phyloP scores from a whole-genome alignment of 2,329 filamentous ascomycete species.

The Neoarthrinium moseri region DNA sequence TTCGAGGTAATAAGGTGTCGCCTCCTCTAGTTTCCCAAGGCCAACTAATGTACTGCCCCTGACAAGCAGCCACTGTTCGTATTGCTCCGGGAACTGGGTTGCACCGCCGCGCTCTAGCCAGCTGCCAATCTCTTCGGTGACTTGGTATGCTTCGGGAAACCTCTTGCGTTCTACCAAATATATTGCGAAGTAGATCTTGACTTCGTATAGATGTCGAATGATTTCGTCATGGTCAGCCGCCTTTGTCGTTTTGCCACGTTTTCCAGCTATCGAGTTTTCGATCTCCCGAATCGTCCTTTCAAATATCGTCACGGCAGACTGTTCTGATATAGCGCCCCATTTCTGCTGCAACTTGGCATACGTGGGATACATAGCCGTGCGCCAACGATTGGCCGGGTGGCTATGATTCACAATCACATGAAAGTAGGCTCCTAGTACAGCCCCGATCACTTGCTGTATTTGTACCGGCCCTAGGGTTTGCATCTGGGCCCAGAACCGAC shows the following conservation, averaged over 20 bases:
- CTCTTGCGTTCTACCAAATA: not conserved
- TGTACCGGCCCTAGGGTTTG: not conserved
- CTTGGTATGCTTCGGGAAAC: slow-evolving; percentile 1
- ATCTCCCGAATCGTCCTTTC: not conserved
- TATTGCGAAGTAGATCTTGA: not conserved
- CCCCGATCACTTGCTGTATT: not conserved
- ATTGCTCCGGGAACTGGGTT: not conserved
- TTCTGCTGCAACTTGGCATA: slow-evolving; percentile 1
- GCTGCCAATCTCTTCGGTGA: not conserved
- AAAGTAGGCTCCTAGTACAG: slow-evolving; percentile 7
- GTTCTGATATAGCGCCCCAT: not conserved
- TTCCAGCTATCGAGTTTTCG: not conserved
- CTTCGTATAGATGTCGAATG: not conserved
- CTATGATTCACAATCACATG: slow-evolving; percentile 5
- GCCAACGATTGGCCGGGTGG: slow-evolving; percentile 6
- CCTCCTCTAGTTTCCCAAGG: not conserved
- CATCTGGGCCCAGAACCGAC: slow-evolving; percentile 4
- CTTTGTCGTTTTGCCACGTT: not conserved
- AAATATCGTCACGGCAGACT: not conserved
- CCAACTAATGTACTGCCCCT: not conserved
- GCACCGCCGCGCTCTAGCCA: not conserved
- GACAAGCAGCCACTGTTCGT: slow-evolving; percentile 2
- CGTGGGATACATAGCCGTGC: not conserved
- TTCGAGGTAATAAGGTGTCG: not conserved
- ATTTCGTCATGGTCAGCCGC: not conserved